Evolutionary conservation across 371 early-diverging fungal species (phyloP).

Genomic region (Mucor racemosus): DNA sequence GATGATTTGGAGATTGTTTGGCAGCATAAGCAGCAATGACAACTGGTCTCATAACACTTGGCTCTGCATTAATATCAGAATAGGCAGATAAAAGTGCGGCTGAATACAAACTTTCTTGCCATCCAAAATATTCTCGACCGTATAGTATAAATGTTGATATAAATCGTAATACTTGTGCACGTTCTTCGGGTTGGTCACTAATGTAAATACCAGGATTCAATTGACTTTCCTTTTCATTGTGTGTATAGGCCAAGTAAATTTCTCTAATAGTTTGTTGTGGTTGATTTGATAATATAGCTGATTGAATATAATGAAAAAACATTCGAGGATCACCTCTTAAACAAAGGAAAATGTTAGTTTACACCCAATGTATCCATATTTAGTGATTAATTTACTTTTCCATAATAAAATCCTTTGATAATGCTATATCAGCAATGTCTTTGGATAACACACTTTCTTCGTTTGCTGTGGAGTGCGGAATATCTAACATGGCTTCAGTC

Average conservation of each 20-base stretch:
- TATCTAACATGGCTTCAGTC: slow-evolving; percentile 18
- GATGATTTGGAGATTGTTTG: slow-evolving; percentile 17
- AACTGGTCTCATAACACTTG: slow-evolving; percentile 17
- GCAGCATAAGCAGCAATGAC: slow-evolving; percentile 31
- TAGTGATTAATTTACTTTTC: background rate
- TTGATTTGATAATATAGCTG: slow-evolving; percentile 12
- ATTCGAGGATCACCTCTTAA: slow-evolving; percentile 13
- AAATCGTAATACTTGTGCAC: slow-evolving; percentile 19
- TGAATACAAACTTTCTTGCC: slow-evolving; percentile 12
- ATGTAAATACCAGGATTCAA: background rate
- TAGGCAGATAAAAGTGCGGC: slow-evolving; percentile 21
- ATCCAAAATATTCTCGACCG: slow-evolving; percentile 19
- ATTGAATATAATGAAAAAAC: slow-evolving; percentile 29
- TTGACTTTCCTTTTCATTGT: background rate
- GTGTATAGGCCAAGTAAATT: slow-evolving; percentile 3
- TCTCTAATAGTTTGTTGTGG: background rate
- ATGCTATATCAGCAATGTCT: background rate
- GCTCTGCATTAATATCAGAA: slow-evolving; percentile 16
- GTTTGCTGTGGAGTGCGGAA: background rate
- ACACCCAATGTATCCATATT: background rate
- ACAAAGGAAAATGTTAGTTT: background rate
- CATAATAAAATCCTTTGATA: slow-evolving; percentile 21
- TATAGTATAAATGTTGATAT: slow-evolving; percentile 28
- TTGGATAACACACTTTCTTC: background rate
- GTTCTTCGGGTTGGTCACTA: background rate